Evolutionary conservation across 345 rosid genomes (phyloP), one percentile per base, ranked within the genome.

Genomic region (Pugionium cornutum): DNA sequence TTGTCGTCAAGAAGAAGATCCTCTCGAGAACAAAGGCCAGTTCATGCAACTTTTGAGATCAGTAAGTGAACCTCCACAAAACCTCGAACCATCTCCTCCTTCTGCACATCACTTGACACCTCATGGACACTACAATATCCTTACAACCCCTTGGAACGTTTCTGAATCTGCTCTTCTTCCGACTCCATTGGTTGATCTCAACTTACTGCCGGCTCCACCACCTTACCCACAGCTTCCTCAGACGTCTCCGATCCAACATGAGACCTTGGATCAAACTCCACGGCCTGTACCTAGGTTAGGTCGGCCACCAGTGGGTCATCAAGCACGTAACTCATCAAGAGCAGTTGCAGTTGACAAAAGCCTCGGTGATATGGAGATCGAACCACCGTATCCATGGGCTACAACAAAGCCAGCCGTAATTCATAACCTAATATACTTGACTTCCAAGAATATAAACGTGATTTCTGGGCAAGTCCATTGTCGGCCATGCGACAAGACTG

Each of bases 381-480:
- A 5, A 33, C 53, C 59, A 57, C 70, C 70, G 18, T 72, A 72
- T 64, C 87, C 86, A 1, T 89, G 97, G 97, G 84, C 91, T 5
- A 84, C 89, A 0, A 62, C 68, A 1, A 43, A 34, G 8, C 81
- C 87, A 6, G 88, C 90, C 43, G 66, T 28, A 2, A 73, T 83
- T 7, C 78, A 82, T 26, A 72, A 52, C 31, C n/a, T 81, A 30
- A 59, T 46, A 2, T 53, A 73, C 59, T 74, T 92, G 62, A 5
- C 53, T 4, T 34, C 79, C 1, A 70, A 51, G 2, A 53, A 73
- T 9, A 67, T 87, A 11, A n/a, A 10, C 6, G 62, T 36, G 7
- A 78, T 89, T 40, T 60, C 54, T 1, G 91, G 96, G 0, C 57
- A 57, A 48, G 80, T 92, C 25, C 79, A 77, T 8, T 92, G 97